Conservation (phyloP, 768 basidiomycete genomes). For the Dioszegia crocea region DNA sequence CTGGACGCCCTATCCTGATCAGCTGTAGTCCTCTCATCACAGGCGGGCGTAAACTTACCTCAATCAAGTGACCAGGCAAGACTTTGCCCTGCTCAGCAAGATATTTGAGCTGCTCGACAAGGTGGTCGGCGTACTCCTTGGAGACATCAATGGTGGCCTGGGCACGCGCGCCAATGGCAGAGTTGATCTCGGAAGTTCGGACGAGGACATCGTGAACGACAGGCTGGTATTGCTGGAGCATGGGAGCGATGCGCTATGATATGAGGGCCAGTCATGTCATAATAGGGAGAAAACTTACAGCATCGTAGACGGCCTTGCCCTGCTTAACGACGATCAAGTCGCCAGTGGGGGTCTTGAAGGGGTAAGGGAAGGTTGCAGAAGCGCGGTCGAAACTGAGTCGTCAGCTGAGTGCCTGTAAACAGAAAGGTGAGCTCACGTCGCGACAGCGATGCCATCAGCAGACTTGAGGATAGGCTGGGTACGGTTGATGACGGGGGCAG, state of each 20-base stretch:
- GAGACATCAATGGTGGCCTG: slow-evolving; percentile 33
- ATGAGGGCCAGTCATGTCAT: background rate
- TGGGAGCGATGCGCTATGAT: slow-evolving; percentile 33
- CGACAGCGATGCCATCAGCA: slow-evolving; percentile 46
- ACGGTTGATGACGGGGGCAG: slow-evolving; percentile 38
- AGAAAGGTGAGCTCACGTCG: slow-evolving; percentile 30
- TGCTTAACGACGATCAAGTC: slow-evolving; percentile 45
- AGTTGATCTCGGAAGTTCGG: slow-evolving; percentile 42
- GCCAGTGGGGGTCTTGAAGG: slow-evolving; percentile 48
- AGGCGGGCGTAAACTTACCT: slow-evolving; percentile 15
- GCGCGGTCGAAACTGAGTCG: slow-evolving; percentile 37
- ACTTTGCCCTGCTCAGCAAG: slow-evolving; percentile 39
- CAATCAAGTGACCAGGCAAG: slow-evolving; percentile 30
- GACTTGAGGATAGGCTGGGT: slow-evolving; percentile 43
- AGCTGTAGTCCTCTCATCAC: background rate
- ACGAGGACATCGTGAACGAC: slow-evolving; percentile 32
- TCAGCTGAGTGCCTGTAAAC: background rate
- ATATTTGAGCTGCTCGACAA: slow-evolving; percentile 39
- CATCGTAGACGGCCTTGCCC: slow-evolving; percentile 45
- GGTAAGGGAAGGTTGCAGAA: slow-evolving; percentile 44
- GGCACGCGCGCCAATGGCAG: slow-evolving; percentile 39
- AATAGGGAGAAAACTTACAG: slow-evolving; percentile 20
- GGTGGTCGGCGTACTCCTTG: slow-evolving; percentile 33
- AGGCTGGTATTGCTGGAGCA: slow-evolving; percentile 31
- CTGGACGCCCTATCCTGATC: slow-evolving; percentile 21